Conservation (phyloP, 768 basidiomycete species). For the Xerocomus potaroensis region DNA sequence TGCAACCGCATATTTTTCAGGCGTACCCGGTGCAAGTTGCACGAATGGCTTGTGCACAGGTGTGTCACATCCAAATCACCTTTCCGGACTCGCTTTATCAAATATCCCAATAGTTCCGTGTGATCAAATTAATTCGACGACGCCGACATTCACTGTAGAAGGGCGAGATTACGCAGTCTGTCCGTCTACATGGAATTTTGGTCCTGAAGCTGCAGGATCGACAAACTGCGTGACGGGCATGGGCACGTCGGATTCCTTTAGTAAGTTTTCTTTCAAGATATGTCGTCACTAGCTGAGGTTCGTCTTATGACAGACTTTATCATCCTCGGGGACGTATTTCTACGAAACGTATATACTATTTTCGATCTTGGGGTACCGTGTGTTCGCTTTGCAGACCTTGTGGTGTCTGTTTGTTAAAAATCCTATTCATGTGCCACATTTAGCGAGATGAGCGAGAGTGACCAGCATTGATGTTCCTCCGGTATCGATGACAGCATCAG, state of each 20-base stretch:
- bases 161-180: constrained; percentile 32
- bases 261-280: constrained; percentile 1
- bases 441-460: too few relatives aligned
- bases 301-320: constrained; percentile 9
- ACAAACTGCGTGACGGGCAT: constrained; percentile 32
- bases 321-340: constrained; percentile 28
- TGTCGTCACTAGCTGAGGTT: background rate
- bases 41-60: constrained; percentile 31
- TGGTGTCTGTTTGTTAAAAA: background rate
- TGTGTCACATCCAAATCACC: constrained; percentile 1
- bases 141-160: constrained; percentile 31
- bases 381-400: constrained; percentile 36
- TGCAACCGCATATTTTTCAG: constrained; percentile 23
- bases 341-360: constrained; percentile 21
- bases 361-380: constrained; percentile 26
- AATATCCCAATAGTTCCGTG: constrained; percentile 14
- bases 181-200: constrained; percentile 36
- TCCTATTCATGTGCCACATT: background rate
- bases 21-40: constrained; percentile 19
- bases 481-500: too few relatives aligned
- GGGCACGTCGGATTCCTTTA: background rate
- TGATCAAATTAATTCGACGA: constrained; percentile 14
- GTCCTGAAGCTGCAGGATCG: constrained; percentile 16
- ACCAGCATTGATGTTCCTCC: too few relatives aligned
- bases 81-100: background rate